Evolutionary conservation across 163 green algal species (phyloP).

Genomic region (Prototheca cutis): DNA sequence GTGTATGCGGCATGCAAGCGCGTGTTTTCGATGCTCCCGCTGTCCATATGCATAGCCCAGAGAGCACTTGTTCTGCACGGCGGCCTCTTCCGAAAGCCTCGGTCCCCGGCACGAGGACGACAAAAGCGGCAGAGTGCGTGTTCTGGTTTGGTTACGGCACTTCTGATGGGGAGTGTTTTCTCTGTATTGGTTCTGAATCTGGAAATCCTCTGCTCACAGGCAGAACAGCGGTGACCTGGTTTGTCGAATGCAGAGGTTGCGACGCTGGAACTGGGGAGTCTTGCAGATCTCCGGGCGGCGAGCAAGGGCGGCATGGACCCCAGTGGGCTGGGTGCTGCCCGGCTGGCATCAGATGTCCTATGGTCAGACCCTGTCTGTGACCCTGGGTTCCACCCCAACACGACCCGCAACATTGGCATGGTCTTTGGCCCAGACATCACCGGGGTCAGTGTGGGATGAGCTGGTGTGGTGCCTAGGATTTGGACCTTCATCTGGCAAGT

Average conservation of each 20-base stretch:
- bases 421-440: constrained; percentile 88
- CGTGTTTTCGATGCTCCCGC: constrained; percentile 65
- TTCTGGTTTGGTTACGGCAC: no score
- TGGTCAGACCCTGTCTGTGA: constrained; percentile 80
- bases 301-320: constrained; percentile 81
- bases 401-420: constrained; percentile 72
- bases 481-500: no score
- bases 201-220: neutral
- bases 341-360: constrained; percentile 78
- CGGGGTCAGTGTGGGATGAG: no score
- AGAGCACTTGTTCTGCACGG: constrained; percentile 82
- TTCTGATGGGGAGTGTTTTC: no score
- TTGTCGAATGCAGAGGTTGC: neutral
- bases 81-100: constrained; percentile 37
- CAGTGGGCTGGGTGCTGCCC: constrained; percentile 37
- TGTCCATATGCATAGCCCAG: constrained; percentile 58
- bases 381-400: constrained; percentile 64
- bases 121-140: constrained; percentile 4
- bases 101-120: neutral
- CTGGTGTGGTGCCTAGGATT: no score
- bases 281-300: constrained; percentile 58
- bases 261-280: constrained; percentile 36
- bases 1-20: constrained; percentile 47
- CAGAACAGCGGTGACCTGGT: neutral
- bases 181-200: no score